Percentiles rank a stretch among this genome's conserved stretches.
phyloP scores from a whole-genome alignment of 306 rosid species.

The Sphenostylis stenocarpa region DNA sequence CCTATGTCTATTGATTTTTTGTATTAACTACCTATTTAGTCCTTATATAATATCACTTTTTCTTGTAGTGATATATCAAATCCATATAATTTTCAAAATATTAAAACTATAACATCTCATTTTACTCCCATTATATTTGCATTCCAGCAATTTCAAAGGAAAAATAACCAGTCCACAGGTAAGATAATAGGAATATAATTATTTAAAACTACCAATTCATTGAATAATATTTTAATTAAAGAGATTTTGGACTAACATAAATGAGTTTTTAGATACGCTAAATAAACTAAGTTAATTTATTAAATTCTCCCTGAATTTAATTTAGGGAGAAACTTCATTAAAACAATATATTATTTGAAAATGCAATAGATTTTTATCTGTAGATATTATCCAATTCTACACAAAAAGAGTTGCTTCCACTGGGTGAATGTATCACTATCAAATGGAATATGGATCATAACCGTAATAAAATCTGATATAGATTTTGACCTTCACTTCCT shows the following conservation, averaged over 20 bases:
- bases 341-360: background rate
- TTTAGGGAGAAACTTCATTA: background rate
- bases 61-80: background rate
- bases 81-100: background rate
- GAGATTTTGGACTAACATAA: no score
- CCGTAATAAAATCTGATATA: constrained; percentile 45
- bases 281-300: no score
- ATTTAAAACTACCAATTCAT: background rate
- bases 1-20: no score
- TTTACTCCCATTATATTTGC: background rate
- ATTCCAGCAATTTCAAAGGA: background rate
- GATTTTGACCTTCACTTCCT: constrained; percentile 35
- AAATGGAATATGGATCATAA: constrained; percentile 35
- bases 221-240: background rate
- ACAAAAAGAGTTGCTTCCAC: constrained; percentile 19
- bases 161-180: background rate
- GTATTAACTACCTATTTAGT: no score
- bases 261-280: no score
- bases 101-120: background rate
- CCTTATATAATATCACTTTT: no score
- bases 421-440: constrained; percentile 14
- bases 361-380: constrained; percentile 5
- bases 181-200: background rate
- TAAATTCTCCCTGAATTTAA: no score
- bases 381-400: constrained; percentile 13